Base-by-base conservation (phyloP, 2,329 filamentous ascomycete genomes). In the Penicillium sumatraense region DNA sequence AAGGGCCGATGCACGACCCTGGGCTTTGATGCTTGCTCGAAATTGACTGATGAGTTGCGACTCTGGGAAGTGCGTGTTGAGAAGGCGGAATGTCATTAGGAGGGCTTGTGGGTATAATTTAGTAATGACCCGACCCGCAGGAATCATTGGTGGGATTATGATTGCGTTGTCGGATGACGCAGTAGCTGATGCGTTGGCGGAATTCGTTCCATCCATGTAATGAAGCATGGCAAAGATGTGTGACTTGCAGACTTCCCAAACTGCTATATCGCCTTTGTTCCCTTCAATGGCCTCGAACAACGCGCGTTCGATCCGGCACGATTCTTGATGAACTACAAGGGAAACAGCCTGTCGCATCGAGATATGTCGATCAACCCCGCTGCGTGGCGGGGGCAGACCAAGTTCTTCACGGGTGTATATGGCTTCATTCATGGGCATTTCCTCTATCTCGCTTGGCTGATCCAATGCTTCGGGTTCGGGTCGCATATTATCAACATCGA, bases 21-120 rank as follows among this genome's bases (percentile, higher is more conserved):
- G 70, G 2, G 68, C 63, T 51, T 73, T 74, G 57, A 80, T 74
- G 0, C 66, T 70, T 9, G 74, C 65, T 10, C 76, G 72, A 47
- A 80, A 71, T 53, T 76, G 67, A n/a, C 68, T 58, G 50, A 75
- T 70, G 21, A 77, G 68, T 3, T 64, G 68, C 1, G 77, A 80
- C 9, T 69, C 67, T 0, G 77, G 76, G 58, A 73, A 75, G 51
- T 76, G 65, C 7, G 67, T 63, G 51, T 72, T 74, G 16, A 78
- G 67, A 5, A 78, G 62, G 14, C 72, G 72, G 27, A 79, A 72
- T 3, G 75, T 74, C 31, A 72, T 60, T 4, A 78, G 70, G 16
- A 77, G 71, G 18, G 72, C 69, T n/a, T 66, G 66, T 4, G 76
- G 75, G 58, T 80, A 80, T 9, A 77, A 62, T n/a, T 62, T 62